A percentile compares a stretch with the other conserved stretches of the same genome.
phyloP scores from a whole-genome alignment of 31 red algal species.

The Asparagopsis taxiformis region DNA sequence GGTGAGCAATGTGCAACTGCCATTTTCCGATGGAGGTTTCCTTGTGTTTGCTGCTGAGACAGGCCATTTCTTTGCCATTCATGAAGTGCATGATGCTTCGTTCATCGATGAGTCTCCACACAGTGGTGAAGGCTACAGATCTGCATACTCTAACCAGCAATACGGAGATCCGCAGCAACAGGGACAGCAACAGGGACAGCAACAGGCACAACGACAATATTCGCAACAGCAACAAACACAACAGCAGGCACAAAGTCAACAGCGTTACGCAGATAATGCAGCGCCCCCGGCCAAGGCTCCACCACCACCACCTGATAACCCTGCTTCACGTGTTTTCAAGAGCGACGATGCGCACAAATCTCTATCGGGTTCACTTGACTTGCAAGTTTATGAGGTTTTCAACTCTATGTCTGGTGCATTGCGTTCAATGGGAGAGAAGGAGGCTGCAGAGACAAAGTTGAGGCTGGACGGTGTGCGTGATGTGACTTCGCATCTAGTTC shows the following conservation, averaged over 20 bases:
- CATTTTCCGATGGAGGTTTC: slow-evolving; percentile 42
- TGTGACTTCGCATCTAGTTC: slow-evolving; percentile 51
- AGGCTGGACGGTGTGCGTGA: slow-evolving; percentile 57
- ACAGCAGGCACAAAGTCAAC: neutral
- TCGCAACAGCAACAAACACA: neutral
- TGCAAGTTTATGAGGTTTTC: slow-evolving; percentile 70
- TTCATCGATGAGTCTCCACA: slow-evolving; percentile 63
- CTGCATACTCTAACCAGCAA: slow-evolving; percentile 38
- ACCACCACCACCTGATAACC: slow-evolving; percentile 11
- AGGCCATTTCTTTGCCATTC: slow-evolving; percentile 78
- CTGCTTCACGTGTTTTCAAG: slow-evolving; percentile 26
- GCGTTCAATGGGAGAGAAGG: slow-evolving; percentile 30
- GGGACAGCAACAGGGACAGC: neutral
- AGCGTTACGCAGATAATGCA: neutral
- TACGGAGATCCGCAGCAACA: slow-evolving; percentile 5
- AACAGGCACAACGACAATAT: neutral
- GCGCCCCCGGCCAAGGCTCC: neutral
- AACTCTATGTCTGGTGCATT: slow-evolving; percentile 42
- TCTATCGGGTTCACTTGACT: slow-evolving; percentile 41
- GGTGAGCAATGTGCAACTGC: slow-evolving; percentile 41
- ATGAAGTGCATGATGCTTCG: slow-evolving; percentile 71
- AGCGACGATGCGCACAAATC: slow-evolving; percentile 12
- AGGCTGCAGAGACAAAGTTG: slow-evolving; percentile 46
- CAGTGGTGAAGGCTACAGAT: slow-evolving; percentile 26
- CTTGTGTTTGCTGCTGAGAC: slow-evolving; percentile 78